phyloP scores from a whole-genome alignment of 768 basidiomycete species.

The Collybia sordida region DNA sequence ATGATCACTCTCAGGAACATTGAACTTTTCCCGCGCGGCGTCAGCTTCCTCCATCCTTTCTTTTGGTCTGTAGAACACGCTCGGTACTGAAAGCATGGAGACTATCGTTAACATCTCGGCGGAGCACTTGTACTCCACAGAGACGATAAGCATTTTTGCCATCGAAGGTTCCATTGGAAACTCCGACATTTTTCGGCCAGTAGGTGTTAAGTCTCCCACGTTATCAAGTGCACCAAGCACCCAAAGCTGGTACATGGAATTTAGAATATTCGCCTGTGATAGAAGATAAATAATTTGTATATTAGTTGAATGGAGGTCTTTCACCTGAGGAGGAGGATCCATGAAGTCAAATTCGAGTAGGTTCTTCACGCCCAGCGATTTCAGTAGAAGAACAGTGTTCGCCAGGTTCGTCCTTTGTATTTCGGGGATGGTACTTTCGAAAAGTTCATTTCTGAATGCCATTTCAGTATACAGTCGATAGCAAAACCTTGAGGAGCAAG shows the following conservation, averaged over 20 bases:
- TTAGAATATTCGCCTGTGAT: slow-evolving; percentile 86
- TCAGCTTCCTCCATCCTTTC: slow-evolving; percentile 98
- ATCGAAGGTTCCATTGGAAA: slow-evolving; percentile 99
- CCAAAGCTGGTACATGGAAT: slow-evolving; percentile 99
- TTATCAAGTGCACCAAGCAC: slow-evolving; percentile 97
- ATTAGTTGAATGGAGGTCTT: slow-evolving; percentile 2
- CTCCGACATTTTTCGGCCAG: slow-evolving; percentile 96
- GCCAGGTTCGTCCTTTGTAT: slow-evolving; percentile 98
- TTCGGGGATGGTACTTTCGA: slow-evolving; percentile 94
- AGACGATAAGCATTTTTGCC: slow-evolving; percentile 97
- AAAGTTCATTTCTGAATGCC: slow-evolving; percentile 95
- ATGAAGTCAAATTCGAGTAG: slow-evolving; percentile 98
- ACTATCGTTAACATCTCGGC: slow-evolving; percentile 98
- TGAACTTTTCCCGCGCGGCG: slow-evolving; percentile 97
- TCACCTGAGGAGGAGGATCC: slow-evolving; percentile 99
- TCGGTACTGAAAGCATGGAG: slow-evolving; percentile 97
- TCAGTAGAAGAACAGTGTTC: slow-evolving; percentile 92
- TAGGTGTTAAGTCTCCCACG: slow-evolving; percentile 90
- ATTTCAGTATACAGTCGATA: slow-evolving; percentile 98
- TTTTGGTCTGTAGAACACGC: slow-evolving; percentile 96
- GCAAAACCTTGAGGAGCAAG: slow-evolving; percentile 63
- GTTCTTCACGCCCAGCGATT: slow-evolving; percentile 96
- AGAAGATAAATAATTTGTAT: neutral
- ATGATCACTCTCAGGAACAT: slow-evolving; percentile 98
- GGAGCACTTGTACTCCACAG: slow-evolving; percentile 92